Evolutionary conservation across 257 asterid species (phyloP), one percentile per base, ranked within the genome.

Genomic region (Primulina tabacum): DNA sequence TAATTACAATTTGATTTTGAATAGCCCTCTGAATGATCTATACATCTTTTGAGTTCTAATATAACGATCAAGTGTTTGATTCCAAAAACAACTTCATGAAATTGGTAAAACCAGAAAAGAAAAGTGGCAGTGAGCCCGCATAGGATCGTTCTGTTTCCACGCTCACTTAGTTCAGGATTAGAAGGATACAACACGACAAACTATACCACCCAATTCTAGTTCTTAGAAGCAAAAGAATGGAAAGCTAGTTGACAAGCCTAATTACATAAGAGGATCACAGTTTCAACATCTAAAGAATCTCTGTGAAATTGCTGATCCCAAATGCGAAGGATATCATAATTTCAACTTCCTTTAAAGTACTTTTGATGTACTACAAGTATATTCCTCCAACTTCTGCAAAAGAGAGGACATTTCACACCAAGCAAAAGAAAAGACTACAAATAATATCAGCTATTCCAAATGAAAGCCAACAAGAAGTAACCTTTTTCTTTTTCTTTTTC

Each of bases 281-380:
- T 26, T 76, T 71, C 43, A 5, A 65, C 73, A 37, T 71, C 75
- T 12, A 62, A 55, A 40, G 76, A 59, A 59, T 72, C 68, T 52
- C 21, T 59, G 55, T 71, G 33, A 64, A 56, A 57, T 17, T 17
- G 18, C 47, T 18, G 11, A 64, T 30, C 59, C 47, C 40, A 59
- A 47, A 55, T 18, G 77, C 68, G 30, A 65, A 43, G 38, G 11
- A 53, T 16, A 65, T 78, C 85, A 84, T 66, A 69, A 62, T 78
- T 88, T 90, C 87, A 72, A 63, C 87, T 83, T 81, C 87, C 84
- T 88, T 70, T 83, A 80, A 37, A 80, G 82, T 75, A 68, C 67
- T 65, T 72, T 76, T 21, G 75, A 58, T 64, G 69, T 62, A 65
- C 65, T 62, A 20, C 69, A 65, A 24, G 55, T 58, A 8, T 75